Evolutionary conservation across 495 filamentous ascomycete species (phyloP).

Genomic region (Penicillium crystallinum): DNA sequence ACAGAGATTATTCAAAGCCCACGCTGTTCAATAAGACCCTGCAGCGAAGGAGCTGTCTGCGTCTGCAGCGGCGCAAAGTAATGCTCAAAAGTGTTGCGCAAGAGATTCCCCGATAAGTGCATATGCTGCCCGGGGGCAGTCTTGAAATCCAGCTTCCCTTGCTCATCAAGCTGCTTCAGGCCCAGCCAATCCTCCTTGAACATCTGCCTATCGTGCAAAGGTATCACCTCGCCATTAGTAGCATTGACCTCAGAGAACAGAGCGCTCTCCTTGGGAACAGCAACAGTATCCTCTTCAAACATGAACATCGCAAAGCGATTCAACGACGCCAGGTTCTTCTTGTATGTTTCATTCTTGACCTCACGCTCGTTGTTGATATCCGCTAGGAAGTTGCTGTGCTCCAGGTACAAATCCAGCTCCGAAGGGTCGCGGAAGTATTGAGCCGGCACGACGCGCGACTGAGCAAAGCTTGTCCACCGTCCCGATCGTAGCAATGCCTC

Average conservation of each 20-base stretch:
- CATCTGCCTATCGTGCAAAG: constrained; percentile 63
- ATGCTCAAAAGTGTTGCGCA: constrained; percentile 63
- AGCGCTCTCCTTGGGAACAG: constrained; percentile 83
- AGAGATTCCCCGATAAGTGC: constrained; percentile 61
- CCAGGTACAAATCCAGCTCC: constrained; percentile 68
- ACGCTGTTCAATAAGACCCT: constrained; percentile 22
- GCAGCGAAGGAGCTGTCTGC: background rate
- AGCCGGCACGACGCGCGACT: constrained; percentile 77
- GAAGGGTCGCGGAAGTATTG: constrained; percentile 86
- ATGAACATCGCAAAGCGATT: constrained; percentile 83
- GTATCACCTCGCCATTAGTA: constrained; percentile 55
- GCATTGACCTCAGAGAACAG: constrained; percentile 88
- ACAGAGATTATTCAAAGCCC: constrained; percentile 1
- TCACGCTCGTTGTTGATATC: constrained; percentile 93
- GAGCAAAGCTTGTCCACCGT: constrained; percentile 72
- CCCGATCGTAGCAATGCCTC: constrained; percentile 65
- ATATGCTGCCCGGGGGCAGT: constrained; percentile 73
- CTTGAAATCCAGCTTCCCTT: constrained; percentile 72
- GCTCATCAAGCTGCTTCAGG: constrained; percentile 71
- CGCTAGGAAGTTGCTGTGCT: constrained; percentile 88
- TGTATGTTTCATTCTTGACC: constrained; percentile 70
- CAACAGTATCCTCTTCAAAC: constrained; percentile 81
- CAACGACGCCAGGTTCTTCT: constrained; percentile 60
- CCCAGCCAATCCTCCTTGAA: constrained; percentile 96
- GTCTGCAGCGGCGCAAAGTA: constrained; percentile 53